Conservation (phyloP, 441 rosid species). For the Gossypium schwendimanii region DNA sequence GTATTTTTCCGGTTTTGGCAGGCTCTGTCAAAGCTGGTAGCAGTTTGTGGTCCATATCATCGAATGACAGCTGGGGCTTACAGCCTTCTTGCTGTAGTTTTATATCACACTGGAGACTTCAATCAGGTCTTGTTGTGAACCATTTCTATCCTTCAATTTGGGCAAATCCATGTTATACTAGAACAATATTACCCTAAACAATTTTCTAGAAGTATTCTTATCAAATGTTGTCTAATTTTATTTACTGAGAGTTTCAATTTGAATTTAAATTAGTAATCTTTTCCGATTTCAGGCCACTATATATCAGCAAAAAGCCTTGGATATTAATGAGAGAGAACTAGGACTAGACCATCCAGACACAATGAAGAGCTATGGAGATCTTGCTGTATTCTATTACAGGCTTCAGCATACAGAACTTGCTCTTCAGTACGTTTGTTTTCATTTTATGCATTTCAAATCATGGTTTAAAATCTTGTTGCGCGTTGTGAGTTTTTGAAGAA, state of each 20-base stretch:
- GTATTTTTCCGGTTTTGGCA: slow-evolving; percentile 24
- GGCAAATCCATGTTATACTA: not conserved
- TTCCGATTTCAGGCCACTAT: slow-evolving; percentile 49
- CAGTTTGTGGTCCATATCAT: slow-evolving; percentile 72
- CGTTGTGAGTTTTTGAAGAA: slow-evolving; percentile 3
- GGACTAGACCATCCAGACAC: slow-evolving; percentile 82
- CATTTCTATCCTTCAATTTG: not conserved
- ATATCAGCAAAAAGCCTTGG: slow-evolving; percentile 72
- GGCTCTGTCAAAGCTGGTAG: slow-evolving; percentile 74
- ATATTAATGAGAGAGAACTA: slow-evolving; percentile 70
- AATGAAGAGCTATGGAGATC: slow-evolving; percentile 78
- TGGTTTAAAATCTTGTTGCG: not conserved
- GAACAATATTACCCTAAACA: slow-evolving; percentile 7
- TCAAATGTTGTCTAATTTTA: not conserved
- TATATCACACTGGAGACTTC: slow-evolving; percentile 76
- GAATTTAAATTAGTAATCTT: slow-evolving; percentile 15
- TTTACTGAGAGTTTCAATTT: slow-evolving; percentile 6
- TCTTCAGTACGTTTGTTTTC: slow-evolving; percentile 46
- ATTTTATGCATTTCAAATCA: not conserved
- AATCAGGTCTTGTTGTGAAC: slow-evolving; percentile 51
- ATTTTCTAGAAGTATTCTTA: not conserved
- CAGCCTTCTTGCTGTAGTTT: slow-evolving; percentile 73
- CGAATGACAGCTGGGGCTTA: slow-evolving; percentile 81
- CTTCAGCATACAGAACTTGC: slow-evolving; percentile 73
- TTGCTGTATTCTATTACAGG: slow-evolving; percentile 75